These are phyloP conservation scores for Globisporangium solare DNA, from an alignment of 352 stramenopile genomes.

Conservation along the genomic window DNA sequence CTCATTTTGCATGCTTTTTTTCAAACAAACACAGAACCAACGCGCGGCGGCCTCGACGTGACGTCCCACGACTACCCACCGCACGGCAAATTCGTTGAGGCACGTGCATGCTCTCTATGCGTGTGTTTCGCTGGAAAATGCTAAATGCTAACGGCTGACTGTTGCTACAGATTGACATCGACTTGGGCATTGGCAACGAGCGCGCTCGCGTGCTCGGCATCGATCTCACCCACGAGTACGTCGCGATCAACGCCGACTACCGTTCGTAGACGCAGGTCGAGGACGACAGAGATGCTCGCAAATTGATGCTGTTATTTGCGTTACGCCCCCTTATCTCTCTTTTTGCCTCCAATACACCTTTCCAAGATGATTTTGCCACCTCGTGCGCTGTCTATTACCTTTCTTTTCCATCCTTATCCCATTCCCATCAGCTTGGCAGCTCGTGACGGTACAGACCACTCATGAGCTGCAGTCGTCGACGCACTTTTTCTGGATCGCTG, in stretches of 20 bases:
- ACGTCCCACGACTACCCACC: conserved; percentile 89
- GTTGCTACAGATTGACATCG: conserved; percentile 82
- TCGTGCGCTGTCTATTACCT: neutral
- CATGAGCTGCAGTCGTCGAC: conserved; percentile 69
- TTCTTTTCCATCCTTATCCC: neutral
- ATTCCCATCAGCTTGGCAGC: conserved; percentile 6
- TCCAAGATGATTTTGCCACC: no score
- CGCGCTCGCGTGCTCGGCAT: conserved; percentile 91
- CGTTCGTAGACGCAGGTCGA: conserved; percentile 75
- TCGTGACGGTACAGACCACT: conserved; percentile 38
- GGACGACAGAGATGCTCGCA: neutral
- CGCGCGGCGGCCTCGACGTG: conserved; percentile 67
- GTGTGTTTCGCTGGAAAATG: neutral
- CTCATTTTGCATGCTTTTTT: no score
- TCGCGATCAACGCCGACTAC: conserved; percentile 98
- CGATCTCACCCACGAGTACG: conserved; percentile 98
- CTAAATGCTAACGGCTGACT: conserved; percentile 1
- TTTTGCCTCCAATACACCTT: neutral
- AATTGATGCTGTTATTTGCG: conserved; percentile 3
- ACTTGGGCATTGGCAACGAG: conserved; percentile 87
- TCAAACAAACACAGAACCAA: conserved; percentile 38
- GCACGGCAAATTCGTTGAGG: conserved; percentile 95
- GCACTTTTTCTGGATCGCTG: conserved; percentile 43
- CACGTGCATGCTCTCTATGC: conserved; percentile 24
- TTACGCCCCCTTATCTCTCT: conserved; percentile 7